Conservation (phyloP, 345 rosid genomes). For the Stellera chamaejasme region DNA sequence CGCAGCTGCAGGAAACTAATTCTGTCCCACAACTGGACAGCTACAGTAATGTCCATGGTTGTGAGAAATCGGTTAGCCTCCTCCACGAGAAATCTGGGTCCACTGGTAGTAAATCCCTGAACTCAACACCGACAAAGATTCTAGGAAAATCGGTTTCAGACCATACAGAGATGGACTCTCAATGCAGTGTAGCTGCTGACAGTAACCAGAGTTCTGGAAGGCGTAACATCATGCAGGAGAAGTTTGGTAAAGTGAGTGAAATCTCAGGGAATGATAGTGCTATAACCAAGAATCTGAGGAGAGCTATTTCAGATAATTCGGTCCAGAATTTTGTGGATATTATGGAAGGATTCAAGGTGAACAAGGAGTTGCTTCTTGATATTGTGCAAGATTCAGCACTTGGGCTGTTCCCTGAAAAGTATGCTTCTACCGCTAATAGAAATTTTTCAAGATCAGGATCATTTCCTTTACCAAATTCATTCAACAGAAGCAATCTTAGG, state of each 20-base stretch:
- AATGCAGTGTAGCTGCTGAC: too few relatives aligned
- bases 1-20: too few relatives aligned
- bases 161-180: too few relatives aligned
- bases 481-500: constrained; percentile 17
- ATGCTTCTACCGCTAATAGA: constrained; percentile 16
- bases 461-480: constrained; percentile 48
- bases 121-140: too few relatives aligned
- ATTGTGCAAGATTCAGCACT: constrained; percentile 35
- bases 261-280: constrained; percentile 9
- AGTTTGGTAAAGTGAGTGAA: constrained; percentile 3
- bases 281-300: constrained; percentile 11
- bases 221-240: constrained; percentile 7
- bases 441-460: constrained; percentile 68
- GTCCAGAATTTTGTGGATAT: constrained; percentile 50
- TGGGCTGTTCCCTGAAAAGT: constrained; percentile 26
- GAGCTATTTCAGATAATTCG: constrained; percentile 22
- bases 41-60: neutral
- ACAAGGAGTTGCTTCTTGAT: constrained; percentile 45
- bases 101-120: too few relatives aligned
- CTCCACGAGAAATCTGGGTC: too few relatives aligned
- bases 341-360: constrained; percentile 46
- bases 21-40: too few relatives aligned
- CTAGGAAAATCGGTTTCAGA: neutral
- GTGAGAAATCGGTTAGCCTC: too few relatives aligned
- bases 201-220: constrained; percentile 2